Evolutionary conservation across 129 eudicot genomes (phyloP), one percentile per base, ranked within the genome.

Genomic region (Logfia minima): DNA sequence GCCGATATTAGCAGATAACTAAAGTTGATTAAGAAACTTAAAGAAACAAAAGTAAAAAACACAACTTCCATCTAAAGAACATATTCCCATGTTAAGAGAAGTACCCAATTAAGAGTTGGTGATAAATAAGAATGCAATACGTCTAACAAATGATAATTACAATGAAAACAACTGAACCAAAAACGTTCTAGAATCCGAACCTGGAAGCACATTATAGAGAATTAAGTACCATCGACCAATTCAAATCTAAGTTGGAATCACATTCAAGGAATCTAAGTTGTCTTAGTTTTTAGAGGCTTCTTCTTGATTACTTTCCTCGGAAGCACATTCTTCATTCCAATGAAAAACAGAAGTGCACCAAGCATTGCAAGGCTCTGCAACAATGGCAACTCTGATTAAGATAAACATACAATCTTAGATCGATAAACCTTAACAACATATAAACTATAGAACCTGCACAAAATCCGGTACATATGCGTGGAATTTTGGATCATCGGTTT

Each of bases 301-400:
- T 82, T 92, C 88, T 83, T 93, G 19, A 71, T 69, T 70, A 80
- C 88, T 75, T 77, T 88, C 80, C 96, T 85, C 16, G 85, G 77
- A 71, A 87, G 78, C 56, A 89, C 87, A 62, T 77, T 86, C 90
- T 93, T 93, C 98, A 93, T 93, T 68, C 95, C 98, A 37, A 90
- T 58, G 74, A 86, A 92, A 64, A 79, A 90, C 3, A 92, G 65
- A 89, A 92, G 86, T 28, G 98, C 98, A 1, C 98, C 98, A 11
- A 90, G 63, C 4, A 83, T 79, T 37, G 98, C 91, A 75, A 87
- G 21, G 61, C 77, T 60, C 97, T 92, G 88, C 77, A 70, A 76
- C 72, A 79, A 74, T 67, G 23, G 5, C 60, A 26, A 0, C 26
- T 66, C 2, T 0, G 32, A 39, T 72, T 62, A 31, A 63, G 22